Base-by-base conservation (phyloP, 1,139 yeast genomes). In the Protomyces macrosporus region DNA sequence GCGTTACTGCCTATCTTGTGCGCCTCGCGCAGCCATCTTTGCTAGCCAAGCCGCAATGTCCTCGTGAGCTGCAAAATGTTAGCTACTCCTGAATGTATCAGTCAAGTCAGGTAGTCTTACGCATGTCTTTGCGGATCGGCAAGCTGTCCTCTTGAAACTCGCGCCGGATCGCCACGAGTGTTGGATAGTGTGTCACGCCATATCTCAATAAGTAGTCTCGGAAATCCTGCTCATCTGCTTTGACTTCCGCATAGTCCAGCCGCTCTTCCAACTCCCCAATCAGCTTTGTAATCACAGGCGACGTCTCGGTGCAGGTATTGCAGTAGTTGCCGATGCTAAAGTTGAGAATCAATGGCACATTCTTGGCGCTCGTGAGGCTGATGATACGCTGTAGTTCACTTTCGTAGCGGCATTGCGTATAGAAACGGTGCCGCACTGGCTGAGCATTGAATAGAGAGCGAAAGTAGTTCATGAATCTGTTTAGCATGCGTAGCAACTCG, bases 261-360 rank as follows among this genome's bases (percentile, higher is more conserved):
- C 62, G 39, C 14, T 55, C 62, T 9, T 58, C 62, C 16, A 52
- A 23, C 6, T 58, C 53, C 42, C 52, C 32, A 33, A 58, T 48
- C n/a, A 55, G 56, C 39, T 58, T 45, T 33, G 40, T 39, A 16
- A 58, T 51, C 45, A 52, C 35, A 3, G 62, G 62, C 16, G 35
- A 40, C 52, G 53, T 30, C 37, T 30, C 52, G 32, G 35, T 48
- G 45, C 62, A 58, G 34, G 62, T 58, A 7, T 30, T 36, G 45
- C 62, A 58, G 56, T 55, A 58, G 7, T 55, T 55, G 7, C 56
- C 62, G 6, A 42, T 42, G 52, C 52, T 39, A 52, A 58, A 58
- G 56, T 58, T 58, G 45, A 58, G 56, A 5, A 58, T 58, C 45
- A 58, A 16, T 33, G 62, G 62, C 33, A 58, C 62, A 34, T 58